Evolutionary conservation across 2,329 filamentous ascomycete genomes (phyloP), one percentile per base, ranked within the genome.

Genomic region (Aureobasidium sp.): DNA sequence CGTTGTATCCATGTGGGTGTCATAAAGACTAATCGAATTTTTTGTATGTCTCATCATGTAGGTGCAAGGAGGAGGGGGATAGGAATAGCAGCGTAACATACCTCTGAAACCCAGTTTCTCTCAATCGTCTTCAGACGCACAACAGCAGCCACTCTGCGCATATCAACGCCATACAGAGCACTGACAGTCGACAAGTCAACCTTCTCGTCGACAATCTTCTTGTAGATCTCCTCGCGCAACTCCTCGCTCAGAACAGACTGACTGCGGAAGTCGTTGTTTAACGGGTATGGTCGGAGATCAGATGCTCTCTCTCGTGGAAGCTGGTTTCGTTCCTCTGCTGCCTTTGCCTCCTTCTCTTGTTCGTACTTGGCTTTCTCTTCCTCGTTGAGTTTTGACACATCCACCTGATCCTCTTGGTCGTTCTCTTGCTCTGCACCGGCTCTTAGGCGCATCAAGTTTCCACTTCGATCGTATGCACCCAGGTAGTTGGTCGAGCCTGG

Each of bases 21-120:
- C 92, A 96, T 97, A 82, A 95, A 96, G 93, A 97, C 93, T 97
- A 96, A 97, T 97, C 93, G 93, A 85, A 80, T 88, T 84, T 86
- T 87, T 85, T 83, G 79, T 75, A 82, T 70, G 84, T 78, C 83
- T 90, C 87, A 89, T 89, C 86, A 88, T 66, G 67, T 68, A 71
- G 62, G 87, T 80, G 66, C 67, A 69, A 71, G 62, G 36, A 26
- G 23, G 61, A 27, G 29, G 41, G 17, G 51, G 29, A 37, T 36
- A 5, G 17, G n/a, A 10, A 23, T 50, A 66, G 59, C 20, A 44
- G 37, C 26, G 42, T n/a, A 58, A 79, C 90, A 82, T 82, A 96
- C 92, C 80, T 92, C 81, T 69, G 79, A 74, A 65, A 82, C 73
- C 90, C 87, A 91, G 67, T 87, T 80, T 77, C 88, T 91, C 78